Percentiles rank a stretch among this genome's conserved stretches.
phyloP scores from a whole-genome alignment of 1,284 basidiomycete genomes.

The Ceratorhiza oryzae-sativae region DNA sequence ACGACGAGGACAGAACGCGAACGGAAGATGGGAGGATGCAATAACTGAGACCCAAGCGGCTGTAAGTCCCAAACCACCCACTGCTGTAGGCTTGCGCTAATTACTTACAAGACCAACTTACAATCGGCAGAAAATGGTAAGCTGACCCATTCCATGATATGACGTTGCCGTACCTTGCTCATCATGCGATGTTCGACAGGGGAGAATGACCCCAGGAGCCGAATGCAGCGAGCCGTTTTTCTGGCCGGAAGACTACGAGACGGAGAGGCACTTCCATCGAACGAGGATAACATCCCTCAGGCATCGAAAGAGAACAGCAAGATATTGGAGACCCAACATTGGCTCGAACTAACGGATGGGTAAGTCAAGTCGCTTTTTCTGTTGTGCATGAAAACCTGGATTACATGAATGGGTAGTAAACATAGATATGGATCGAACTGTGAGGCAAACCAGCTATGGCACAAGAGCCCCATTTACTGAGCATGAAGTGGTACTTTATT shows the following conservation, averaged over 20 bases:
- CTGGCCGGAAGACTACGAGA: conserved; percentile 57
- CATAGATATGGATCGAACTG: conserved; percentile 73
- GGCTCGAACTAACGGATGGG: conserved; percentile 72
- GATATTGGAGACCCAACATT: conserved; percentile 65
- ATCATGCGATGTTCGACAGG: conserved; percentile 48
- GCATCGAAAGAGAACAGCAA: conserved; percentile 53
- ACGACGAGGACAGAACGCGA: conserved; percentile 50
- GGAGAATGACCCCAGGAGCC: conserved; percentile 54
- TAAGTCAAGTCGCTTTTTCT: conserved; percentile 46
- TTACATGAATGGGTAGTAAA: conserved; percentile 55
- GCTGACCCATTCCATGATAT: neutral
- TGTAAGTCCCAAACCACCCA: conserved; percentile 47
- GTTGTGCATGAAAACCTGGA: neutral
- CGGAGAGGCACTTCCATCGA: conserved; percentile 53
- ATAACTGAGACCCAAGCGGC: conserved; percentile 53
- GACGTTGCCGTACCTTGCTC: neutral
- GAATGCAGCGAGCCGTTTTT: conserved; percentile 60
- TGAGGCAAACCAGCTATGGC: conserved; percentile 45
- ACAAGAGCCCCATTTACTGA: no score
- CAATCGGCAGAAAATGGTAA: conserved; percentile 21
- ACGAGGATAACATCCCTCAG: conserved; percentile 47
- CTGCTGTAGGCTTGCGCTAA: conserved; percentile 15
- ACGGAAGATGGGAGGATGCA: conserved; percentile 58
- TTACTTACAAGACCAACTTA: conserved; percentile 10
- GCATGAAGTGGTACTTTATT: no score